Evolutionary conservation across 2,329 filamentous ascomycete species (phyloP), one percentile per base, ranked within the genome.

Genomic region (Cytospora schulzeri): DNA sequence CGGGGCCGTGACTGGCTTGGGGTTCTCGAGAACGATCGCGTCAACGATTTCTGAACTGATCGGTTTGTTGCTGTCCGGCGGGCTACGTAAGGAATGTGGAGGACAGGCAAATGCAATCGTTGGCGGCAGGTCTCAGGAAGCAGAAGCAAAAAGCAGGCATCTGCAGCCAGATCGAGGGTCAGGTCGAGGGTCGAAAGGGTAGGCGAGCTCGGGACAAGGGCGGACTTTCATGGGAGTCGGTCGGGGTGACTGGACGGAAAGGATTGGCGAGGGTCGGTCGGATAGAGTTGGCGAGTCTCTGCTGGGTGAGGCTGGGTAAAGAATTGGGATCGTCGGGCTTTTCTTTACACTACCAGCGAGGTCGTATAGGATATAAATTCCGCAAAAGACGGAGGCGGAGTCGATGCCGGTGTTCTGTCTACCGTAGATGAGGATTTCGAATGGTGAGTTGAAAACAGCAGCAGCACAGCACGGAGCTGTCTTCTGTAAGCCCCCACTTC

Each of bases 401-500:
- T 35, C 33, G 9, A 60, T 48, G 62, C 58, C 62, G 60, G 60
- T 59, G 57, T 33, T n/a, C 55, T 28, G 62, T 60, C 56, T 64
- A n/a, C n/a, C n/a, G n/a, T n/a, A n/a, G 54, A 54, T 48, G 62
- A 50, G 56, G 38, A 35, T 60, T 50, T 54, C 52, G 57, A 57
- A 35, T 60, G 62, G 31, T 61, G 57, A 54, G 28, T 51, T 56
- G 29, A 62, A 50, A 41, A 38, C 31, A 57, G 51, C 51, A 64
- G 35, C 28, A 45, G 51, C 33, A 9, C n/a, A 64, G 60, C 29
- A 38, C 59, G 19, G n/a, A 45, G 41, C 17, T 45, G 41, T 45
- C 41, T 45, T 45, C 41, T 45, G 7, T 22, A 22, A 45, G 41
- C 19, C 19, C 41, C 41, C 41, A 48, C 45, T 48, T 48, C n/a